Conservation (phyloP, 2,329 filamentous ascomycete genomes). For the Golovinomyces cichoracearum region DNA sequence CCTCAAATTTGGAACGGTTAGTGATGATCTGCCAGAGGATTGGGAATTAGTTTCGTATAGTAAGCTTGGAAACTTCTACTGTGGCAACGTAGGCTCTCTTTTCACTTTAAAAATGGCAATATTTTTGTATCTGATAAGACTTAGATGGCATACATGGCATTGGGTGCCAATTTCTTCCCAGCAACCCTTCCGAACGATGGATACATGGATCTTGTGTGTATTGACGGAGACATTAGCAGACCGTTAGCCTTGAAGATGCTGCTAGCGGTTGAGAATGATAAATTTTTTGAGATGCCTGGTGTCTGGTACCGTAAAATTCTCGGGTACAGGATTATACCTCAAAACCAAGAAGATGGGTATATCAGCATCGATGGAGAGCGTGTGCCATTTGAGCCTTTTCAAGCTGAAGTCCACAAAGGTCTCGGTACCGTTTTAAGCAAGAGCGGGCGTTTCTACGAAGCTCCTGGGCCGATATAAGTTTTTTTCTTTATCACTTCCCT, state of each 20-base stretch:
- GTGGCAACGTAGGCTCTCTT: slow-evolving; percentile 42
- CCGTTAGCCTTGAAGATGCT: slow-evolving; percentile 42
- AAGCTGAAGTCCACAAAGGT: slow-evolving; percentile 64
- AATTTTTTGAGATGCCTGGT: slow-evolving; percentile 53
- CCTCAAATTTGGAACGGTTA: slow-evolving; percentile 54
- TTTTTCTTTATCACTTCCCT: too few relatives aligned
- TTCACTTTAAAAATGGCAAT: background rate
- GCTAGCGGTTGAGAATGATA: slow-evolving; percentile 38
- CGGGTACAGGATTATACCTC: slow-evolving; percentile 67
- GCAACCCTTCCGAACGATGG: slow-evolving; percentile 64
- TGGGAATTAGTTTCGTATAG: slow-evolving; percentile 54
- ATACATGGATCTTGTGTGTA: slow-evolving; percentile 56
- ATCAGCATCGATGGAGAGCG: slow-evolving; percentile 88
- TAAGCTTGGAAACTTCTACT: slow-evolving; percentile 75
- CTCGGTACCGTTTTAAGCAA: slow-evolving; percentile 68
- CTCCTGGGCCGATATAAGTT: slow-evolving; percentile 18
- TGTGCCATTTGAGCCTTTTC: slow-evolving; percentile 67
- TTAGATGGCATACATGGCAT: slow-evolving; percentile 77
- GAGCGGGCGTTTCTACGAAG: slow-evolving; percentile 44
- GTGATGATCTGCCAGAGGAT: slow-evolving; percentile 46
- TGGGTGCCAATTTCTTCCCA: slow-evolving; percentile 68
- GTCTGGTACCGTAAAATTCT: slow-evolving; percentile 63
- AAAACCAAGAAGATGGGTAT: slow-evolving; percentile 43
- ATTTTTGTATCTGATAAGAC: background rate
- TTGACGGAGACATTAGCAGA: slow-evolving; percentile 49